Evolutionary conservation across 2,329 filamentous ascomycete species (phyloP), one percentile per base, ranked within the genome.

Genomic region (Penicillium freii): DNA sequence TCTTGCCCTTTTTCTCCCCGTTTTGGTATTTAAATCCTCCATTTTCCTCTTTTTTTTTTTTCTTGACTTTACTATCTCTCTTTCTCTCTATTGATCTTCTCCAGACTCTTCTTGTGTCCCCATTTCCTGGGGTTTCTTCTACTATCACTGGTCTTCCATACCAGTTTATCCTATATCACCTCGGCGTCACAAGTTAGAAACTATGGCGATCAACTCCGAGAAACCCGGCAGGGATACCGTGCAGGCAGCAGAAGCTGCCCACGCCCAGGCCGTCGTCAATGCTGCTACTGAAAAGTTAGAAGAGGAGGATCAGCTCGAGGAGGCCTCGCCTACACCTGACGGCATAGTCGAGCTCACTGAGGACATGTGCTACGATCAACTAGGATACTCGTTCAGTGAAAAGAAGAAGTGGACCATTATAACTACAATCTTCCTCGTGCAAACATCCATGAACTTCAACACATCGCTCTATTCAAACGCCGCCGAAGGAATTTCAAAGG

Each of bases 401-500:
- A 81, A 75, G 76, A 87, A 85, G 75, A 91, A 91, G 75, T 91
- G 88, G 87, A 84, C 79, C 67, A 88, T 90, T 65, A 81, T 90
- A 55, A 81, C 81, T n/a, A 81, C 90, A 70, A 88, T 90, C 71
- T 90, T 90, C 77, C 77, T 87, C 64, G 87, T 90, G 5, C 88
- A 90, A 69, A 83, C 86, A 1, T 90, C 87, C 4, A 90, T 90
- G 87, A 90, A 90, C 77, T 89, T 90, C 79, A 90, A 90, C 76
- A 89, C 87, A 4, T 87, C 84, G 51, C 79, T 90, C 7, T 90
- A 90, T 75, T 89, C 87, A 23, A 90, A 90, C 64, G 88, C 84
- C 46, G 77, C 89, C 29, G 69, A 71, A 1, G 87, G 87, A 25
- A 89, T 91, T 50, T 78, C 83, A 0, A 77, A 86, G 21, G 82